phyloP scores from a whole-genome alignment of 768 basidiomycete genomes.

The Mrakia gelida region DNA sequence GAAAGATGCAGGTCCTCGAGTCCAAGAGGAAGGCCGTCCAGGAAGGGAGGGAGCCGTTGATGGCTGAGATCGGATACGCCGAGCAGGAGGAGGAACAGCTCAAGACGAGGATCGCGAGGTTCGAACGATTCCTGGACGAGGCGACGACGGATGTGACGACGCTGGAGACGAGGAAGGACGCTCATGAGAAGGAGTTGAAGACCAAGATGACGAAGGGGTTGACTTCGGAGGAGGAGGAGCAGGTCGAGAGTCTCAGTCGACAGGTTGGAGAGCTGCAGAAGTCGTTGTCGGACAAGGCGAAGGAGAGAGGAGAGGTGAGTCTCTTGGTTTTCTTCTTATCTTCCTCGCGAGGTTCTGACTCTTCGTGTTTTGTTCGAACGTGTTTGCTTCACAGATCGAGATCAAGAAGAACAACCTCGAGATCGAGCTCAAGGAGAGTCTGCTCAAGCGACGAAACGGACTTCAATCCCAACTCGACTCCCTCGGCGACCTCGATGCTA shows the following conservation, averaged over 20 bases:
- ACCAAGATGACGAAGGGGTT: constrained; percentile 72
- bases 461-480: constrained; percentile 69
- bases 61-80: constrained; percentile 59
- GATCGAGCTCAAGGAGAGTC: constrained; percentile 86
- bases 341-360: neutral
- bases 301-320: constrained; percentile 44
- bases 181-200: constrained; percentile 63
- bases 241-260: constrained; percentile 63
- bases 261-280: constrained; percentile 63
- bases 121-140: constrained; percentile 67
- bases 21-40: constrained; percentile 67
- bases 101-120: constrained; percentile 55
- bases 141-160: constrained; percentile 65
- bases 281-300: constrained; percentile 71
- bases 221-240: constrained; percentile 63
- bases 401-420: constrained; percentile 74
- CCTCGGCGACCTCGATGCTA: constrained; percentile 53
- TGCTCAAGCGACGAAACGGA: constrained; percentile 74
- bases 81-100: constrained; percentile 67
- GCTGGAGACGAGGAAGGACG: constrained; percentile 59
- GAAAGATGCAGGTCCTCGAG: constrained; percentile 64
- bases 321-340: neutral
- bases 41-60: constrained; percentile 62
- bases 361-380: neutral
- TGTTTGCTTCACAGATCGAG: constrained; percentile 54